These are phyloP conservation scores for Metarhizium robertsii DNA, from an alignment of 2,329 filamentous ascomycete genomes.

Conservation along the genomic window DNA sequence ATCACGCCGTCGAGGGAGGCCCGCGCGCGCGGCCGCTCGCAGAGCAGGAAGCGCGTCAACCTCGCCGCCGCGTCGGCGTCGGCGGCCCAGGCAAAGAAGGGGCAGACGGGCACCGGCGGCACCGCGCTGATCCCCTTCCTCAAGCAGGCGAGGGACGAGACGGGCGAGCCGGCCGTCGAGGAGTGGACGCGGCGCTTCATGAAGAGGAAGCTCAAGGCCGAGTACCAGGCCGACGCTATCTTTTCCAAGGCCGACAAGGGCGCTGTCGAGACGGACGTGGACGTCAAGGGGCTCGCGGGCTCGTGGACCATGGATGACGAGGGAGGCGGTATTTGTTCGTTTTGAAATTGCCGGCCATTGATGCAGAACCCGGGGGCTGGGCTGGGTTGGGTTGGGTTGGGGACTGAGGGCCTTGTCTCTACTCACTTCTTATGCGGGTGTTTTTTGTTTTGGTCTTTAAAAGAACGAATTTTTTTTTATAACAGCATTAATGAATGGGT, in stretches of 20 bases:
- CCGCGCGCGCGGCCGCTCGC: slow-evolving; percentile 52
- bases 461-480: too few relatives aligned
- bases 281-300: slow-evolving; percentile 62
- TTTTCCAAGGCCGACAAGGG: slow-evolving; percentile 40
- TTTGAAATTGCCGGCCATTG: slow-evolving; percentile 19
- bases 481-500: not conserved
- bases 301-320: slow-evolving; percentile 84
- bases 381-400: too few relatives aligned
- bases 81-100: slow-evolving; percentile 39
- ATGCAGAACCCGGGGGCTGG: too few relatives aligned
- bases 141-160: slow-evolving; percentile 94
- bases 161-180: slow-evolving; percentile 77
- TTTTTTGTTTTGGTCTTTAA: not conserved
- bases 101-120: slow-evolving; percentile 82
- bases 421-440: not conserved
- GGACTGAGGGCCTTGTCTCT: too few relatives aligned
- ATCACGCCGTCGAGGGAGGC: slow-evolving; percentile 77
- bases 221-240: slow-evolving; percentile 48
- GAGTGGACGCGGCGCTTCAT: slow-evolving; percentile 51
- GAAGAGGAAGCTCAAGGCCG: slow-evolving; percentile 39
- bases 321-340: slow-evolving; percentile 54
- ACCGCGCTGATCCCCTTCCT: slow-evolving; percentile 92
- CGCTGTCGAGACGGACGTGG: slow-evolving; percentile 32
- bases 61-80: slow-evolving; percentile 48
- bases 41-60: slow-evolving; percentile 46